Conservation (phyloP, 306 rosid species). For the Datisca glomerata region DNA sequence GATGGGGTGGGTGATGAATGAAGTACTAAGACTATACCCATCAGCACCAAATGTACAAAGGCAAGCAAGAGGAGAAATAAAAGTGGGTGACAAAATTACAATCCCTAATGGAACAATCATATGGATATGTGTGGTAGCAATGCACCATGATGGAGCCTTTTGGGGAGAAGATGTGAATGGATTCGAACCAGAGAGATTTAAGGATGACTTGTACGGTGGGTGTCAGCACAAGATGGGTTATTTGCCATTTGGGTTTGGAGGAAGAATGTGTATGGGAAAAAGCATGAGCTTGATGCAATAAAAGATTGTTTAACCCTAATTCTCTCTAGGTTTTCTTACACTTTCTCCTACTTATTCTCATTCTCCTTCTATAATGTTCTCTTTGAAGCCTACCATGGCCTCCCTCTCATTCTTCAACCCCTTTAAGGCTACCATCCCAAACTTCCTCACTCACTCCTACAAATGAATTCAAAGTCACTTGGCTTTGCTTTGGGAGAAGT, state of each 20-base stretch:
- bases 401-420: slow-evolving; percentile 10
- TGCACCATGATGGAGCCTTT: slow-evolving; percentile 37
- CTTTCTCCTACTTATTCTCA: slow-evolving; percentile 35
- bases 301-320: slow-evolving; percentile 36
- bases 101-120: slow-evolving; percentile 66
- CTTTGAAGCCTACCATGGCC: slow-evolving; percentile 40
- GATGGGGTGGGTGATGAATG: slow-evolving; percentile 84
- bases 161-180: slow-evolving; percentile 52
- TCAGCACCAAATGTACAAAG: slow-evolving; percentile 62
- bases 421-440: too few relatives aligned
- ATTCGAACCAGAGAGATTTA: slow-evolving; percentile 50
- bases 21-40: slow-evolving; percentile 47
- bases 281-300: slow-evolving; percentile 47
- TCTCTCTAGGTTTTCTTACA: slow-evolving; percentile 42
- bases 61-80: slow-evolving; percentile 41
- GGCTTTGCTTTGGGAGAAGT: too few relatives aligned
- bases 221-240: slow-evolving; percentile 55
- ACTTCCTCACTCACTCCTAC: too few relatives aligned
- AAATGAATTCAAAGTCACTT: too few relatives aligned
- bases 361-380: slow-evolving; percentile 39
- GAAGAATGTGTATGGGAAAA: slow-evolving; percentile 53
- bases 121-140: slow-evolving; percentile 57
- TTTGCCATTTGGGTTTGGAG: slow-evolving; percentile 63
- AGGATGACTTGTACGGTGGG: slow-evolving; percentile 33
- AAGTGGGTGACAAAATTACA: slow-evolving; percentile 22